A percentile compares a stretch with the other conserved stretches of the same genome.
Conservation (phyloP, 23 red algal genomes). For the Gracilaria gracilis region DNA sequence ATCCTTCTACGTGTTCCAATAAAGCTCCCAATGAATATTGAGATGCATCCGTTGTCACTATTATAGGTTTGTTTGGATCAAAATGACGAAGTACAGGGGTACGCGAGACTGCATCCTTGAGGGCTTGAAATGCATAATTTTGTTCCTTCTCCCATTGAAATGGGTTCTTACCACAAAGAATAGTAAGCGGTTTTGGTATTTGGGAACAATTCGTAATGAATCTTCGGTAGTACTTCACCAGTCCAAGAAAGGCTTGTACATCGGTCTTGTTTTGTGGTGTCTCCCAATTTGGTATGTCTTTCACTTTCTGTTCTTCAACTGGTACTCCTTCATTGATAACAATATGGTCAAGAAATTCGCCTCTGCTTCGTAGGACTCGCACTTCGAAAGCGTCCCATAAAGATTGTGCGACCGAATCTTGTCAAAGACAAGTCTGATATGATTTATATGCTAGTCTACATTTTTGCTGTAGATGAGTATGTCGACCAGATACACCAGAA, state of each 20-base stretch:
- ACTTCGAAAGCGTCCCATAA: constrained; percentile 32
- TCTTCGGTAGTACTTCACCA: constrained; percentile 51
- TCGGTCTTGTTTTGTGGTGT: constrained; percentile 17
- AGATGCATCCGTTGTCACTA: constrained; percentile 18
- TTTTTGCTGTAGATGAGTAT: constrained; percentile 2
- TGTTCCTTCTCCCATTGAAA: constrained; percentile 20
- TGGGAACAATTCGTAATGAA: constrained; percentile 32
- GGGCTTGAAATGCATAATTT: not conserved
- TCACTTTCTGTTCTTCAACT: not conserved
- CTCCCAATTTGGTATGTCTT: not conserved
- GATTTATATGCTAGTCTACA: constrained; percentile 5
- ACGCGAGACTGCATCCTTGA: constrained; percentile 4
- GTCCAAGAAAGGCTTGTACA: constrained; percentile 23
- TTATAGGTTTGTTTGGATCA: not conserved
- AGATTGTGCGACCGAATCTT: not conserved
- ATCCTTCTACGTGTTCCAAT: constrained; percentile 21
- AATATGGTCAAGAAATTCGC: constrained; percentile 32
- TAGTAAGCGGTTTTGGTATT: constrained; percentile 26
- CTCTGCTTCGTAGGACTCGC: not conserved
- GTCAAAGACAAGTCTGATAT: constrained; percentile 14
- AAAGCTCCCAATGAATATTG: constrained; percentile 17
- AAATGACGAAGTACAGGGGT: constrained; percentile 23
- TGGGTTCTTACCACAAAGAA: not conserved
- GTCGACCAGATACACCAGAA: constrained; percentile 13
- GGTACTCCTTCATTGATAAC: constrained; percentile 8